These are phyloP conservation scores for Hyaloscypha bicolor DNA, from an alignment of 495 filamentous ascomycete species.

Conservation along the genomic window DNA sequence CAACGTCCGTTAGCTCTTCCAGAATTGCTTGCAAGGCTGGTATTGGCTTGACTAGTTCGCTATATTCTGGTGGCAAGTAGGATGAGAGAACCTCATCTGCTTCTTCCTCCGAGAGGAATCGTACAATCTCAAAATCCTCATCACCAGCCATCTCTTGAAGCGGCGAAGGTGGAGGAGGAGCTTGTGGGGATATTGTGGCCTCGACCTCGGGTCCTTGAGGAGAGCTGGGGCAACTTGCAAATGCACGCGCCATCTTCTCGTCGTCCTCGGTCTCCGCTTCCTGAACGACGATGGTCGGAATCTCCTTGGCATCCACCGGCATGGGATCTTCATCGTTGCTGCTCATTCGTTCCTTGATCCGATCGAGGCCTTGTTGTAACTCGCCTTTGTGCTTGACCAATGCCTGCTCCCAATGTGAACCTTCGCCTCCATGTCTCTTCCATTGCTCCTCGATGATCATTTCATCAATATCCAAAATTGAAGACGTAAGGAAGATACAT, in stretches of 20 bases:
- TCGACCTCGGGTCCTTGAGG: background rate
- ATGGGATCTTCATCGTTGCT: slow-evolving; percentile 4
- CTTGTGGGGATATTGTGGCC: background rate
- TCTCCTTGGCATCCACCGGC: slow-evolving; percentile 11
- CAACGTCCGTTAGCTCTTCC: no score
- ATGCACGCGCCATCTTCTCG: background rate
- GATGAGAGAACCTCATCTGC: no score
- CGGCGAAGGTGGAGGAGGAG: background rate
- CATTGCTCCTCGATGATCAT: background rate
- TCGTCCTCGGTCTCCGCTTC: background rate
- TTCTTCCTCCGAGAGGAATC: no score
- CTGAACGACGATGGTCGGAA: background rate
- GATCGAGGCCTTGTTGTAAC: background rate
- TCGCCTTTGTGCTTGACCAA: background rate
- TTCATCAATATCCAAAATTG: background rate
- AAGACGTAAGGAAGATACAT: background rate
- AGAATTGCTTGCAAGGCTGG: no score
- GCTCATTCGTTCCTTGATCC: background rate
- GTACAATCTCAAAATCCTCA: no score
- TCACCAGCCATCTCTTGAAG: no score
- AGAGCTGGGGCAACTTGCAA: background rate
- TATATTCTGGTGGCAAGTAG: no score
- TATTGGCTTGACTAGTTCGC: no score
- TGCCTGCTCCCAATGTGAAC: background rate
- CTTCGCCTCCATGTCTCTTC: background rate